Evolutionary conservation across 1,284 basidiomycete species (phyloP), one percentile per base, ranked within the genome.

Genomic region (Leccinum solheimii): DNA sequence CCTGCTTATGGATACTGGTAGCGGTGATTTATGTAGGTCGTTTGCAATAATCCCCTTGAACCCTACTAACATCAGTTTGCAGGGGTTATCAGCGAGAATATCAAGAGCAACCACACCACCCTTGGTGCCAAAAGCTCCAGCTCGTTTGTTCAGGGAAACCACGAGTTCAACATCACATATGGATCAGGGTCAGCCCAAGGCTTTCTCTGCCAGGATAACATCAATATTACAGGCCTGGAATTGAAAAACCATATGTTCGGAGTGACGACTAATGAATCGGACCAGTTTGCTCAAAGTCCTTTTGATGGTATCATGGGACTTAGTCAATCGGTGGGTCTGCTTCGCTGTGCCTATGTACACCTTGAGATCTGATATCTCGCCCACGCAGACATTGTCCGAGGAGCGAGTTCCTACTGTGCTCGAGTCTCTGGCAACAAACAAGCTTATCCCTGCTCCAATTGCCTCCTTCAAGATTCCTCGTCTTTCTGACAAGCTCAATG

Each of bases 271-370:
- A 60, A 72, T 27, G 92, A 94, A 74, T 85, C 83, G 52, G 68
- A 74, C 2, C 85, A 93, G 56, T 94, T 94, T 73, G 79, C 86
- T 1, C 73, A 71, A 36, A 67, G 81, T 65, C 80, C 86, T 0
- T 93, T 94, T 67, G 93, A 95, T 73, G 88, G 94, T 53, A 76
- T 96, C 64, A 88, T 97, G 91, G 90, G 93, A 62, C 81, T 94
- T 66, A 91, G 91, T 53, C 84, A 84, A 78, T 88, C 86, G 67
- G 83, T 88, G 70, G 58, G 82, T 78, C 21, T 64, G 55, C 59
- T 40, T 30, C 14, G 8, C 27, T 52, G 27, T 50, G 19, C 21
- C 3, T 21, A 57, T 8, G n/a, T 26, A 8, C 55, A 21, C 49
- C 52, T 23, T 56, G 19, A 3, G 27, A 16, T 16, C 57, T 62